Base-by-base conservation (phyloP, 805 yeast species). In the Cyberlindnera japonica region DNA sequence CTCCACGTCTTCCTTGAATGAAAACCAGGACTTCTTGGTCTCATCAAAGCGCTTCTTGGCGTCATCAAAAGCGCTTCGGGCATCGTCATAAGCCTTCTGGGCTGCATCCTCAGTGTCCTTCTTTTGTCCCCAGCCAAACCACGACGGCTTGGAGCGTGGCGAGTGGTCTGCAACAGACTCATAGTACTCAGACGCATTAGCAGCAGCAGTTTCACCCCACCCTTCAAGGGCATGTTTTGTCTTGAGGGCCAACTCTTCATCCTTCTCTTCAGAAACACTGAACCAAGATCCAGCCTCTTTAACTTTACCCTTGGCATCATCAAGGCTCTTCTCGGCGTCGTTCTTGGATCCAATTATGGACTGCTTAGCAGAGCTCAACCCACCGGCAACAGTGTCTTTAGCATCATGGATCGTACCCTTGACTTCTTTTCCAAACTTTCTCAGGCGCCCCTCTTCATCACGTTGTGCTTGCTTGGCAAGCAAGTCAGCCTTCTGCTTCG, bases 181-280 rank as follows among this genome's bases (percentile, higher is more conserved):
- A 25, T 53, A 53, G 31, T 54, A 54, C 13, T 51, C 59, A 35
- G 43, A 38, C 4, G 60, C 53, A 29, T 40, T 51, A 31, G 51
- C 51, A 11, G 52, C 53, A 5, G 75, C 76, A 34, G 64, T 58
- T 35, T 70, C 74, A 25, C 77, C 74, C 71, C 74, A 72, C 1
- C 77, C 77, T 18, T 53, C 55, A 4, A 71, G 58, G 4, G 69
- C 54, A 5, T 55, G 48, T 36, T 58, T 58, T 3, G 74, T 68
- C 18, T 48, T 41, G 28, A 52, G 51, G 1, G 61, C 62, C 22
- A 59, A 43, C 19, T 61, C 57, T 15, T 54, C 56, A 17, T 64
- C 62, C 25, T 54, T 62, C 10, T 49, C 41, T 15, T 38, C 33
- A 30, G 35, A n/a, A n/a, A n/a, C 46, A 9, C 18, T 5, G 18